These are phyloP conservation scores for Moringa oleifera DNA, from an alignment of 345 rosid genomes.

Conservation along the genomic window DNA sequence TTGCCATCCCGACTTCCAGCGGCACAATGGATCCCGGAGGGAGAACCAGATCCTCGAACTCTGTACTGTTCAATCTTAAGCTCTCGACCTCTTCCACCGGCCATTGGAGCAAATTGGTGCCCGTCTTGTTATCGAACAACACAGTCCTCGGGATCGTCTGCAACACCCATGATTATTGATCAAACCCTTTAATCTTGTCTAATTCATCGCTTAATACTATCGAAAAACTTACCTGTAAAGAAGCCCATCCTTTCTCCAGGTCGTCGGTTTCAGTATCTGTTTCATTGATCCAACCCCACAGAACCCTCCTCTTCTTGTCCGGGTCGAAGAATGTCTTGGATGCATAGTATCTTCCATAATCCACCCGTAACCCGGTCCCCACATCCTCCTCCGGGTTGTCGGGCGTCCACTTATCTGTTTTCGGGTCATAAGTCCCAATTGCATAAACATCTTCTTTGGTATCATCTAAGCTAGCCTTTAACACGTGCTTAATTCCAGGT, in stretches of 20 bases:
- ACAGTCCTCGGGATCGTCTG: slow-evolving; percentile 78
- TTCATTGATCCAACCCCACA: slow-evolving; percentile 97
- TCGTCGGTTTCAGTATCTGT: slow-evolving; percentile 71
- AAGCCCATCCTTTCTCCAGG: slow-evolving; percentile 88
- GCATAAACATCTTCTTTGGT: slow-evolving; percentile 72
- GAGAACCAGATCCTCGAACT: slow-evolving; percentile 36
- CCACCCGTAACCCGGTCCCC: slow-evolving; percentile 72
- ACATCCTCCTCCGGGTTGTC: slow-evolving; percentile 72
- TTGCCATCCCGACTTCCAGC: slow-evolving; percentile 46
- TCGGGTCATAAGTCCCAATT: slow-evolving; percentile 63
- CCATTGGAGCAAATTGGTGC: slow-evolving; percentile 65
- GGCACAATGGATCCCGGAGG: slow-evolving; percentile 60
- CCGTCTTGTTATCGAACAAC: slow-evolving; percentile 57
- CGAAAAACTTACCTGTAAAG: slow-evolving; percentile 67
- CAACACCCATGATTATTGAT: too few relatives aligned
- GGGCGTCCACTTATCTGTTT: slow-evolving; percentile 64
- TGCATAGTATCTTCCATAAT: slow-evolving; percentile 85
- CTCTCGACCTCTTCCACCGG: slow-evolving; percentile 84
- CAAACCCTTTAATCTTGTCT: too few relatives aligned
- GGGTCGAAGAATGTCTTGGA: slow-evolving; percentile 87
- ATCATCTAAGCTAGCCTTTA: slow-evolving; percentile 89
- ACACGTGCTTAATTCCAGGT: slow-evolving; percentile 64
- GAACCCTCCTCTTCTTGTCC: slow-evolving; percentile 52
- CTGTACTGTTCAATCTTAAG: slow-evolving; percentile 52
- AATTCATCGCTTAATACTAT: too few relatives aligned